Evolutionary conservation across 768 basidiomycete genomes (phyloP).

Genomic region (Mycena amicta): DNA sequence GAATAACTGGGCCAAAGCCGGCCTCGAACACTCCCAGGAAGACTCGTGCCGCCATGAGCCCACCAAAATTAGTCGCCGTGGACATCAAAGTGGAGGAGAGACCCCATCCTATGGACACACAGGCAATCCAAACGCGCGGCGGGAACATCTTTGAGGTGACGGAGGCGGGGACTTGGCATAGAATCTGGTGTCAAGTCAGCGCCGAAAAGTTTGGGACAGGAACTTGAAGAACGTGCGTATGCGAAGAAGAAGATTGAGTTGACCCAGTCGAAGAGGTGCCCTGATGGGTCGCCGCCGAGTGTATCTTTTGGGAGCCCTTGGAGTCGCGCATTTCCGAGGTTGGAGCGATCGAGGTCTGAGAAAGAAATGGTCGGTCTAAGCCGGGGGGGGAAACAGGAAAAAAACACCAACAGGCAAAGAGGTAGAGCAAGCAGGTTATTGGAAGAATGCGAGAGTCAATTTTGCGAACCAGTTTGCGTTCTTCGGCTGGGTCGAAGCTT

Average conservation of each 20-base stretch:
- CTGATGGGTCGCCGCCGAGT: slow-evolving; percentile 69
- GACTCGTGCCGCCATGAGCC: slow-evolving; percentile 59
- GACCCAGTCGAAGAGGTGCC: slow-evolving; percentile 75
- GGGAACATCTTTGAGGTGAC: slow-evolving; percentile 67
- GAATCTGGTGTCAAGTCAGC: slow-evolving; percentile 46
- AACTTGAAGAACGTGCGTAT: slow-evolving; percentile 50
- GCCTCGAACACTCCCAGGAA: slow-evolving; percentile 79
- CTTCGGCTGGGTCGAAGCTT: slow-evolving; percentile 36
- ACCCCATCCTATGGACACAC: slow-evolving; percentile 73
- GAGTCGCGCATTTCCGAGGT: slow-evolving; percentile 78
- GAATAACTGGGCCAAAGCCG: slow-evolving; percentile 76
- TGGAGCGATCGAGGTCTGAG: slow-evolving; percentile 73
- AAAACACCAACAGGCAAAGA: slow-evolving; percentile 69
- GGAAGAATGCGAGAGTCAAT: slow-evolving; percentile 71
- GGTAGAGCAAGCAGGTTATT: slow-evolving; percentile 71
- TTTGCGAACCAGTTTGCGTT: slow-evolving; percentile 60
- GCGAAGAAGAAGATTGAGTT: slow-evolving; percentile 80
- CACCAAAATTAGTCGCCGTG: slow-evolving; percentile 59
- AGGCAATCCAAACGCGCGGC: slow-evolving; percentile 69
- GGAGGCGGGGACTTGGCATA: slow-evolving; percentile 70
- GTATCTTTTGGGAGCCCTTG: slow-evolving; percentile 68
- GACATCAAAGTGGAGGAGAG: slow-evolving; percentile 73
- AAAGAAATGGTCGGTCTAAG: not conserved
- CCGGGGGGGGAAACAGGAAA: not conserved
- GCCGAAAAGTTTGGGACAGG: not conserved